Evolutionary conservation across 2,329 filamentous ascomycete species (phyloP), one percentile per base, ranked within the genome.

Genomic region (Pseudogymnoascus sp.): DNA sequence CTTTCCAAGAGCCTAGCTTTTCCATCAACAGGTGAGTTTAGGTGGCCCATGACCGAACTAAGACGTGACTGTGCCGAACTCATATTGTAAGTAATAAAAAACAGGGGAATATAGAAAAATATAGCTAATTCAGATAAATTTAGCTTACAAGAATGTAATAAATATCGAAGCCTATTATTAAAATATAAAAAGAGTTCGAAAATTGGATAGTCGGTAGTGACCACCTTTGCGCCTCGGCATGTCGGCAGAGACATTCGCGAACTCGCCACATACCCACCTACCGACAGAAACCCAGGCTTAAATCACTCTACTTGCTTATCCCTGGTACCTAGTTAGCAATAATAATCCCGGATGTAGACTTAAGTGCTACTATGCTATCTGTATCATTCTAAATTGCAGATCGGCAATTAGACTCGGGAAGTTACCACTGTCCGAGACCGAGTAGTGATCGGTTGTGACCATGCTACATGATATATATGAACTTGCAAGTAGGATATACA

Each of bases 1-100:
- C 97, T 92, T 74, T 86, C 76, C 45, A 87, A 78, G 48, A 88
- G 75, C 74, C 78, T 82, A 64, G 82, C 81, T 66, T 73, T 75
- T 67, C 78, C 78, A 65, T 77, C 76, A 65, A 68, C 63, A 1
- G 78, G 75, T 65, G 78, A 77, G 35, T 72, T 71, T n/a, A 78
- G 62, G 64, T 78, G 76, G 62, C 71, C 72, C 15, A 75, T 67
- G 64, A 78, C 75, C 10, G 76, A 75, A 48, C 64, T 60, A 4
- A 71, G 62, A 62, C 68, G 62, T 55, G 67, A 64, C 33, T 64
- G 61, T 60, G 65, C 63, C 21, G 65, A 62, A 21, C 64, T 59
- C 68, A 70, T 69, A 3, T 42, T 66, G 59, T 37, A 58, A 25
- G 8, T 59, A 15, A 18, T 29, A 42, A 60, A 45, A 36, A 27